These are phyloP conservation scores for Epichloe hybrida DNA, from an alignment of 2,329 filamentous ascomycete species.

Conservation along the genomic window DNA sequence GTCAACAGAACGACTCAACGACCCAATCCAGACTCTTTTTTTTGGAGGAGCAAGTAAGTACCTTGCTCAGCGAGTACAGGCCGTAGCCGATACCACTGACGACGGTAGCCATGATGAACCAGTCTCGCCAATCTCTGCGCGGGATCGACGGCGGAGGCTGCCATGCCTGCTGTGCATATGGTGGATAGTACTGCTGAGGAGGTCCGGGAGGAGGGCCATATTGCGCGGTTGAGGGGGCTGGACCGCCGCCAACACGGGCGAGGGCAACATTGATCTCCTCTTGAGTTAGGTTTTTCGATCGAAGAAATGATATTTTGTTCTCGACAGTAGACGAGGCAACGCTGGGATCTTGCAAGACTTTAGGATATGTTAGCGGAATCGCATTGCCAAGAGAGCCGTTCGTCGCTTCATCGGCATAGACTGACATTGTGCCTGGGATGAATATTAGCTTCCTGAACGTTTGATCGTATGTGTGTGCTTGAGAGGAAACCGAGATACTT, in stretches of 20 bases:
- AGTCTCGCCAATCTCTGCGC: constrained; percentile 89
- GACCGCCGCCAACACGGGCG: constrained; percentile 54
- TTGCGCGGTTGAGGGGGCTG: constrained; percentile 26
- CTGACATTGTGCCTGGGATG: constrained; percentile 29
- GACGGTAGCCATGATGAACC: constrained; percentile 98
- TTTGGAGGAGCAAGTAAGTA: constrained; percentile 21
- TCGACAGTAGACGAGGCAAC: constrained; percentile 84
- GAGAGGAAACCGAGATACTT: constrained; percentile 14
- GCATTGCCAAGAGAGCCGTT: not conserved
- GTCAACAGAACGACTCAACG: not conserved
- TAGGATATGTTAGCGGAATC: not conserved
- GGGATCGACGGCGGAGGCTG: constrained; percentile 49
- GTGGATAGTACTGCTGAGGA: constrained; percentile 32
- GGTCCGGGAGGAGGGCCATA: constrained; percentile 29
- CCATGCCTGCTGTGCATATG: constrained; percentile 42
- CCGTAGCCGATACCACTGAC: constrained; percentile 83
- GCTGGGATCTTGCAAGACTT: constrained; percentile 87
- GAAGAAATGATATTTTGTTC: constrained; percentile 82
- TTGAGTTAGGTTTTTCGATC: constrained; percentile 92
- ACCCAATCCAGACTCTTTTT: not conserved
- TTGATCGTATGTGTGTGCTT: not conserved
- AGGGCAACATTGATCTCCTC: constrained; percentile 86
- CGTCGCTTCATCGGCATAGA: constrained; percentile 6
- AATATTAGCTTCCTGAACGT: not conserved
- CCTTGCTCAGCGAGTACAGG: constrained; percentile 76